A percentile compares a stretch with the other conserved stretches of the same genome.
These are phyloP conservation scores for Phragmites australis DNA, from an alignment of 176 grass and related monocot genomes.

Conservation along the genomic window DNA sequence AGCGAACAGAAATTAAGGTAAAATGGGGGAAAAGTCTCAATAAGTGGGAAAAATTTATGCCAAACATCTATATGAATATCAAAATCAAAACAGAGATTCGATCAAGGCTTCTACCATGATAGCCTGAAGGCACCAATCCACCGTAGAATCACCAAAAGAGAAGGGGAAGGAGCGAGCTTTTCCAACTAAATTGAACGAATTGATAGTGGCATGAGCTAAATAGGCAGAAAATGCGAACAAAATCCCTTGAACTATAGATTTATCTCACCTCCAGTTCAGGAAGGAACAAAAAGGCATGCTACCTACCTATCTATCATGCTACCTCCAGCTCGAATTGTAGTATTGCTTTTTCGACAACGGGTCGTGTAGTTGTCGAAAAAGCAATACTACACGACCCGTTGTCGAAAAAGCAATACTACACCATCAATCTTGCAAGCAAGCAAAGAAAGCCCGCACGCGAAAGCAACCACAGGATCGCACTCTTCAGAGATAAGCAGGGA, in stretches of 20 bases:
- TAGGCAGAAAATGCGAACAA: background rate
- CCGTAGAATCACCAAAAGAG: background rate
- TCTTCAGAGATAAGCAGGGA: background rate
- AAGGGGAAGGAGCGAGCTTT: background rate
- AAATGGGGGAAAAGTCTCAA: background rate
- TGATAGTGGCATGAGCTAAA: background rate
- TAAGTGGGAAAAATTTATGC: background rate
- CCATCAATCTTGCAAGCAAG: slow-evolving; percentile 23
- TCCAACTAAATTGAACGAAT: background rate
- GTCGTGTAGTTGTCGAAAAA: too few species aligned
- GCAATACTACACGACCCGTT: too few species aligned
- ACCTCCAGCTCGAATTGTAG: too few species aligned
- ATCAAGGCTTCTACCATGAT: background rate
- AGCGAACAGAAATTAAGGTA: background rate
- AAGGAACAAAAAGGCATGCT: too few species aligned
- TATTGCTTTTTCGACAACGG: too few species aligned
- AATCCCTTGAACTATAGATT: background rate
- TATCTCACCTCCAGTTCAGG: slow-evolving; percentile 3
- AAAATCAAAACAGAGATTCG: background rate
- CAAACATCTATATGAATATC: background rate
- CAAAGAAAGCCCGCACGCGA: background rate
- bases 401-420: background rate
- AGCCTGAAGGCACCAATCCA: background rate
- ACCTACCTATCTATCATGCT: too few species aligned
- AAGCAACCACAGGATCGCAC: slow-evolving; percentile 25